phyloP scores from a whole-genome alignment of 805 yeast species.

The Wickerhamiella spandovensis region DNA sequence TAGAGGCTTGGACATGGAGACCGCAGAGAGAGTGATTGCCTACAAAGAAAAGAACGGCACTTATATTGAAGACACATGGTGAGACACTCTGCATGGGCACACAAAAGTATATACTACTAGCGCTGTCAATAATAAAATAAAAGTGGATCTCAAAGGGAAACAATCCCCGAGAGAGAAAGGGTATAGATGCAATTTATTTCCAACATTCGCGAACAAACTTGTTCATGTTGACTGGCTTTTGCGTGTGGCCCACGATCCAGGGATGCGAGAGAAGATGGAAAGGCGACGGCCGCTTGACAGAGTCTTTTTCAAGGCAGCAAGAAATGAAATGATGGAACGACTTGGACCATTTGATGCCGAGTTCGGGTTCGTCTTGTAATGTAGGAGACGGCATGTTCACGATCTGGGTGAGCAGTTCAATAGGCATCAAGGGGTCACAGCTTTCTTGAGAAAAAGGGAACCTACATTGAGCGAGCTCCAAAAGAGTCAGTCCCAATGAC shows the following conservation, averaged over 20 bases:
- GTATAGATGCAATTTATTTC: not conserved
- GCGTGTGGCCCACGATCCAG: slow-evolving; percentile 73
- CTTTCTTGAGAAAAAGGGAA: slow-evolving; percentile 61
- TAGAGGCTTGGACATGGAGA: slow-evolving; percentile 2
- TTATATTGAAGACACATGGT: slow-evolving; percentile 89
- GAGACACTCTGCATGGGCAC: slow-evolving; percentile 4
- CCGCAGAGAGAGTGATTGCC: slow-evolving; percentile 36
- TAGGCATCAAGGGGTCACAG: slow-evolving; percentile 52
- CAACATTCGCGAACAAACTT: slow-evolving; percentile 67
- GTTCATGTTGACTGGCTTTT: slow-evolving; percentile 68
- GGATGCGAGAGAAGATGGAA: slow-evolving; percentile 89
- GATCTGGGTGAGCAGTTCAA: slow-evolving; percentile 70
- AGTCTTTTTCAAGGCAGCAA: slow-evolving; percentile 69
- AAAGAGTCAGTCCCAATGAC: slow-evolving; percentile 83
- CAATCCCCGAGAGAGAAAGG: too few relatives aligned
- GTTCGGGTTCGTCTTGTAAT: slow-evolving; percentile 61
- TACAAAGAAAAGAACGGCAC: slow-evolving; percentile 49
- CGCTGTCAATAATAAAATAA: not conserved
- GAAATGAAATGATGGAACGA: slow-evolving; percentile 72
- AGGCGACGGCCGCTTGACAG: slow-evolving; percentile 76
- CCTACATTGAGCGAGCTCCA: slow-evolving; percentile 86
- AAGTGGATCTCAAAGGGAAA: not conserved
- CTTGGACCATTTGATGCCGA: slow-evolving; percentile 66
- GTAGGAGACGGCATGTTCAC: slow-evolving; percentile 67
- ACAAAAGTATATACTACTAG: not conserved